Evolutionary conservation across 768 basidiomycete genomes (phyloP), one percentile per base, ranked within the genome.

Genomic region (Kondoa subrosea): DNA sequence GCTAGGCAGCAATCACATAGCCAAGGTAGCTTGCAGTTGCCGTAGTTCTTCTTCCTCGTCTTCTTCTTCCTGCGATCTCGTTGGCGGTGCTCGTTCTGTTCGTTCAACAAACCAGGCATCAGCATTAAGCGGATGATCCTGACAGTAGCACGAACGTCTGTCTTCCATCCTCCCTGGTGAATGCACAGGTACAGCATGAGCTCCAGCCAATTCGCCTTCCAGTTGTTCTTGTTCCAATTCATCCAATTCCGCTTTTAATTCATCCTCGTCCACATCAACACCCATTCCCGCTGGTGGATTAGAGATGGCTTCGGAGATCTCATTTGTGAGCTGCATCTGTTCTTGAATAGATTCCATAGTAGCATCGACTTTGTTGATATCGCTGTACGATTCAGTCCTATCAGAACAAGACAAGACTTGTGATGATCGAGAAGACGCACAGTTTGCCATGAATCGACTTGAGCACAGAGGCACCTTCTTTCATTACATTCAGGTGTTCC

Each of bases 401-500:
- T 31, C 16, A 31, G 0, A 8, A 50, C 15, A 58, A 1, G 67
- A 60, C 64, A 60, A 15, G 21, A 57, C 21, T 30, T 16, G 65
- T 2, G 29, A 56, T 56, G 26, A 33, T 50, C 61, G 68, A 62
- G 32, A 0, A 61, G 30, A 85, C 91, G 76, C 70, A 95, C 92
- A 95, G 81, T 75, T 85, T 85, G 58, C 85, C 85, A 73, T 97
- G 93, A 66, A 97, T 95, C 61, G 83, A 82, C 78, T 86, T 87
- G 77, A 97, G 83, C 30, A 87, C 95, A 69, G 86, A 85, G 0
- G 91, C 83, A 40, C 88, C 93, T 77, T 88, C 87, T 87, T 91
- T 95, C 89, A 99, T 95, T 30, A 88, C 91, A 26, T 83, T 81
- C 88, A 99, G 90, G 16, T 91, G 96, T 82, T 96, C 91, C 75